Conservation (phyloP, 208 protist genomes). For the Leishmania braziliensis region DNA sequence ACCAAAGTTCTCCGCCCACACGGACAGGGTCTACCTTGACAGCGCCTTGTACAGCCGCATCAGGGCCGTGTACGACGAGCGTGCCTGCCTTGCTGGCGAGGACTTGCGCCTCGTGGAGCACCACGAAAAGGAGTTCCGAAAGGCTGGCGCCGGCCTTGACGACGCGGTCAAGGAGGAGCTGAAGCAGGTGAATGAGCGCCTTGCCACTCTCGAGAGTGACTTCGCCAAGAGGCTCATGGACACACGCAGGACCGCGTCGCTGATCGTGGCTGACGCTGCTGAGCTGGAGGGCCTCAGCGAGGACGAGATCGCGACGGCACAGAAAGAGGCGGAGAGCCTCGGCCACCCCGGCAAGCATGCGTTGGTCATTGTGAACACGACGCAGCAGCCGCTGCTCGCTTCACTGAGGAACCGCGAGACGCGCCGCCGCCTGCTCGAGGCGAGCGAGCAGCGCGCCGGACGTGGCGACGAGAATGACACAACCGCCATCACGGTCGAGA, state of each 20-base stretch:
- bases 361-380: conserved; percentile 51
- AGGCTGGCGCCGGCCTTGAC: conserved; percentile 41
- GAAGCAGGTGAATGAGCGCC: conserved; percentile 45
- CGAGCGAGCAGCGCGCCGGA: conserved; percentile 26
- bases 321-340: conserved; percentile 36
- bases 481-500: conserved; percentile 26
- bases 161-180: conserved; percentile 42
- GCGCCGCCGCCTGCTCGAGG: conserved; percentile 45
- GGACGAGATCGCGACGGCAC: conserved; percentile 34
- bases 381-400: conserved; percentile 52
- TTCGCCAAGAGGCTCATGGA: conserved; percentile 48
- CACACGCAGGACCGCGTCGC: conserved; percentile 29
- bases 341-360: conserved; percentile 50
- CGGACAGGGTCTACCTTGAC: conserved; percentile 55
- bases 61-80: conserved; percentile 46
- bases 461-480: conserved; percentile 34
- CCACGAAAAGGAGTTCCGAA: conserved; percentile 39
- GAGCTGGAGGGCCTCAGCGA: conserved; percentile 48
- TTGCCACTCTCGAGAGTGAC: conserved; percentile 37
- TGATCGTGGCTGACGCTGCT: conserved; percentile 39
- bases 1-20: conserved; percentile 37
- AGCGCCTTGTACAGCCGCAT: conserved; percentile 44
- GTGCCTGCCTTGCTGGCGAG: conserved; percentile 38
- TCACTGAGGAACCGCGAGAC: conserved; percentile 41
- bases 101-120: conserved; percentile 44